Evolutionary conservation across 192 early-diverging fungal genomes (phyloP), one percentile per base, ranked within the genome.

Genomic region (Pilobolus umbonatus): DNA sequence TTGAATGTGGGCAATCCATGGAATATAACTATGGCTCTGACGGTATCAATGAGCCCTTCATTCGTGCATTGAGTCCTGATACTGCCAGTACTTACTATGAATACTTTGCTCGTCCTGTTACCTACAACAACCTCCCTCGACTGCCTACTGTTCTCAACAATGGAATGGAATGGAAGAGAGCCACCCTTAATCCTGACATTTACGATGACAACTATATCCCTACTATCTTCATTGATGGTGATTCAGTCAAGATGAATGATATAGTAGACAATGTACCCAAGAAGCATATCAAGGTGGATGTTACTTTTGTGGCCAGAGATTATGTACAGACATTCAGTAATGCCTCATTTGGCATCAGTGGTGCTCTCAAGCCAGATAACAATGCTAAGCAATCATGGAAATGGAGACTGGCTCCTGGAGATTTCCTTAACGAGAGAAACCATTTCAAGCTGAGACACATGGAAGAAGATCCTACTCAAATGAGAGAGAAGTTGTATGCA

Each of bases 401-500:
- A 35, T 78, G 66, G 61, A 40, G 26, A 9, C 58, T 74, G 5
- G 28, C 65, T 15, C 15, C 22, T 2, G 62, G 62, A 2, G 44
- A 74, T 5, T 55, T 31, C 34, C 45, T 64, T 10, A 47, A 68
- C 51, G 50, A 54, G 12, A 72, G 76, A 9, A 61, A 52, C 50
- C 74, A 51, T 29, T 72, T 78, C 65, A 78, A 78, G 56, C 42
- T 74, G 45, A 72, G 76, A 32, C 73, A 78, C 31, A 71, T 72
- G 66, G 76, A 78, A 46, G 69, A 72, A 52, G 76, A 78, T 35
- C 76, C 76, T 21, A 78, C 76, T n/a, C 76, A 78, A 48, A 74
- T 78, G 24, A 72, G 76, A 42, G 76, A 78, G 32, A 78, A 78
- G 49, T 55, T 78, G 11, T 78, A 74, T 46, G 76, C 76, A 38